These are phyloP conservation scores for Neurospora sp. DNA, from an alignment of 495 filamentous ascomycete genomes.

Conservation along the genomic window DNA sequence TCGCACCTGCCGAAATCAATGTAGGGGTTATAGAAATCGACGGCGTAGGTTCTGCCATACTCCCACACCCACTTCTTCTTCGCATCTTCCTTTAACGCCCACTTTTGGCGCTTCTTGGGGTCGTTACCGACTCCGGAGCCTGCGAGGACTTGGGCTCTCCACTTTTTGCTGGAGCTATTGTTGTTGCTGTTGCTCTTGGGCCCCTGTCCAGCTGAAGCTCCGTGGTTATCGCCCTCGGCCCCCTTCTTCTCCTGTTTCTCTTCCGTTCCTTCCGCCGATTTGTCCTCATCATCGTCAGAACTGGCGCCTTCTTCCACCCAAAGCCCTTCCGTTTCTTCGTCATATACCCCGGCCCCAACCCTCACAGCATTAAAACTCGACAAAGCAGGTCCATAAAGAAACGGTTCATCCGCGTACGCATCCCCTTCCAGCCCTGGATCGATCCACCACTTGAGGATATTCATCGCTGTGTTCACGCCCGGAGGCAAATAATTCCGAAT, in stretches of 20 bases:
- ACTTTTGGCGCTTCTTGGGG: conserved; percentile 48
- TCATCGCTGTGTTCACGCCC: conserved; percentile 71
- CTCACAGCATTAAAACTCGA: conserved; percentile 53
- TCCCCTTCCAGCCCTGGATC: conserved; percentile 86
- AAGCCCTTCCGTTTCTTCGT: conserved; percentile 35
- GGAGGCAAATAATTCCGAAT: conserved; percentile 79
- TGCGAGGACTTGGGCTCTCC: not conserved
- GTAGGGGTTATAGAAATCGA: conserved; percentile 91
- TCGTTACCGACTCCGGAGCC: conserved; percentile 2
- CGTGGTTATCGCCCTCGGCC: too few species aligned
- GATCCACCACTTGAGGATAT: conserved; percentile 72
- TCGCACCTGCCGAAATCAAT: conserved; percentile 73
- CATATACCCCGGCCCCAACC: not conserved
- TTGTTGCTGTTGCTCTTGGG: not conserved
- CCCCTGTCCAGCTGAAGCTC: too few species aligned
- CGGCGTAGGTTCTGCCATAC: conserved; percentile 48
- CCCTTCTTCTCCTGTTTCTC: too few species aligned
- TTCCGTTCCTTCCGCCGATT: too few species aligned
- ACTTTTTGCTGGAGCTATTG: not conserved
- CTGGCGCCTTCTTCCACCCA: conserved; percentile 54
- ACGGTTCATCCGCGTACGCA: conserved; percentile 73
- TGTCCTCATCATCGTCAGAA: conserved; percentile 16
- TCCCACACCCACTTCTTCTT: conserved; percentile 41
- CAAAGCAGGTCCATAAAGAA: conserved; percentile 68
- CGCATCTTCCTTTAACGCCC: conserved; percentile 45